Evolutionary conservation across 75 land plant genomes (phyloP).

Genomic region (Adiantum capillusveneris): DNA sequence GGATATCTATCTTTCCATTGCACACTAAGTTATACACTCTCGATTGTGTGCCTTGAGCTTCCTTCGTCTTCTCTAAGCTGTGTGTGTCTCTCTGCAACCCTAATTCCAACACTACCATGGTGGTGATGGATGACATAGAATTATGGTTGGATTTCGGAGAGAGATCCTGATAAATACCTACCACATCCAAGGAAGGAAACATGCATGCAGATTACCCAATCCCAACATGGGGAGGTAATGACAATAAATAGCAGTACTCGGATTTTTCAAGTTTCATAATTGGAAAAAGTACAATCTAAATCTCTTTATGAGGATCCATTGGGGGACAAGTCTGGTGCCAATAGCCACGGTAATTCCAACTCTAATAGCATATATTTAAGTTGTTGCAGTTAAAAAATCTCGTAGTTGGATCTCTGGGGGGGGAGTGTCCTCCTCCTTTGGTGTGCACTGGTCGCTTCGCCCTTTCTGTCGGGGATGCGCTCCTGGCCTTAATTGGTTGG

Average conservation of each 20-base stretch:
- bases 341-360: slow-evolving; percentile 19
- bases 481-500: no score
- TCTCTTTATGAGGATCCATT: slow-evolving; percentile 42
- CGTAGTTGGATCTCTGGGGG: no score
- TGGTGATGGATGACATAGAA: slow-evolving; percentile 23
- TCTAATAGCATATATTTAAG: no score
- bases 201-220: no score
- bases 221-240: slow-evolving; percentile 42
- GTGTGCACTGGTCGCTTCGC: slow-evolving; percentile 15
- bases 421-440: slow-evolving; percentile 8
- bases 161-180: no score
- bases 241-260: slow-evolving; percentile 46
- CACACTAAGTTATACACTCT: no score
- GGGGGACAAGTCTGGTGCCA: slow-evolving; percentile 47
- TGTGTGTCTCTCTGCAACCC: no score
- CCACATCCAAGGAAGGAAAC: slow-evolving; percentile 17
- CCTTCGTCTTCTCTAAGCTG: no score
- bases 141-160: slow-evolving; percentile 19
- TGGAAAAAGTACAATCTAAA: slow-evolving; percentile 34
- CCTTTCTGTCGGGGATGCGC: no score
- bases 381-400: no score
- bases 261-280: slow-evolving; percentile 30
- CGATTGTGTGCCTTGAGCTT: no score
- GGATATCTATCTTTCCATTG: no score
- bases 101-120: slow-evolving; percentile 33